Conservation (phyloP, 2,329 filamentous ascomycete species). For the Fusarium cyanostomum region DNA sequence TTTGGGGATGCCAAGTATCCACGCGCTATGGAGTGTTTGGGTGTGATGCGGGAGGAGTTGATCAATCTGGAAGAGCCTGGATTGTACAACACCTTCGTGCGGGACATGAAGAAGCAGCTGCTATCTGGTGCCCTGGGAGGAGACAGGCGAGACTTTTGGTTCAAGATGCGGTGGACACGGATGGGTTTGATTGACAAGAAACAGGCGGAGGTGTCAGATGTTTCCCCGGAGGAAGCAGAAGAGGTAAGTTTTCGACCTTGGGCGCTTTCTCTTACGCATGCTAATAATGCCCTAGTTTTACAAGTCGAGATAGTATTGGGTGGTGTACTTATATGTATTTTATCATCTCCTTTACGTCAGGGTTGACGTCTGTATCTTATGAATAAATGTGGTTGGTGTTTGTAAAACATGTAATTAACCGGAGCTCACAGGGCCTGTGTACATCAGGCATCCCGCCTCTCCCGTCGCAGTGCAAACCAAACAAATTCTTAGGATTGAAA, state of each 20-base stretch:
- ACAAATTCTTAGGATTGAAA: not conserved
- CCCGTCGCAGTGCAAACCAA: slow-evolving; percentile 8
- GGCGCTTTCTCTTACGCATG: not conserved
- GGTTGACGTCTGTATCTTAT: not conserved
- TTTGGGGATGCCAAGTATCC: slow-evolving; percentile 80
- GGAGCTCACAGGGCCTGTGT: not conserved
- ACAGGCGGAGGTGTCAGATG: slow-evolving; percentile 70
- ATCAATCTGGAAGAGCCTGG: slow-evolving; percentile 77
- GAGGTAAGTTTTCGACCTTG: slow-evolving; percentile 54
- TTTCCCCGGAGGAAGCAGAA: slow-evolving; percentile 76
- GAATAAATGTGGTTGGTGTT: slow-evolving; percentile 8
- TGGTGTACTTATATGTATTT: slow-evolving; percentile 8
- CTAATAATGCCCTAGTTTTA: slow-evolving; percentile 50
- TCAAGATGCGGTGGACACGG: slow-evolving; percentile 70
- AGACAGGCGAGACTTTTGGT: slow-evolving; percentile 86
- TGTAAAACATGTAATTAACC: slow-evolving; percentile 3
- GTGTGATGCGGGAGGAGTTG: slow-evolving; percentile 81
- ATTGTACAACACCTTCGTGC: slow-evolving; percentile 79
- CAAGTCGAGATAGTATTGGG: slow-evolving; percentile 44
- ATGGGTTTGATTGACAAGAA: slow-evolving; percentile 77
- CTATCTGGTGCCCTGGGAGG: slow-evolving; percentile 76
- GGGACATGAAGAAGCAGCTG: slow-evolving; percentile 75
- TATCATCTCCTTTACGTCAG: not conserved
- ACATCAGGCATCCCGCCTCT: not conserved
- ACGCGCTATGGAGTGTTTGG: slow-evolving; percentile 77